Base-by-base conservation (phyloP, 148 eudicot genomes). In the Chenopodium berlandieri region DNA sequence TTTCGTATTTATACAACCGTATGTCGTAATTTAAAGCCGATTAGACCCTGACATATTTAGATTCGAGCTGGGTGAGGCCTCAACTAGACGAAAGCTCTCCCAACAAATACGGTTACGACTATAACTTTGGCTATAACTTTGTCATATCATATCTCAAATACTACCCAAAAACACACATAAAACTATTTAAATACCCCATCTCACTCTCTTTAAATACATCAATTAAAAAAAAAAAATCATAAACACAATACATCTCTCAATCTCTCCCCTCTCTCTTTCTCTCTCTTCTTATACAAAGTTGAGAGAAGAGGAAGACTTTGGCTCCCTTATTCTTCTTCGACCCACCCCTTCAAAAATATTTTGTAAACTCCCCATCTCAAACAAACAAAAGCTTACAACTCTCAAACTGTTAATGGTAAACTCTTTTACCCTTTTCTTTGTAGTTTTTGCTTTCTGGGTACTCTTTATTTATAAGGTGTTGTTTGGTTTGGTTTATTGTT, bases 251-350 rank as follows among this genome's bases (percentile, higher is more conserved):
- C 50, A 34, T 23, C 68, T 73, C 83, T 74, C 78, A 73, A 44
- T 73, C 78, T 48, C 63, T 73, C 71, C 64, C 72, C 74, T 58
- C 6, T 10, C 56, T 25, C 20, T 19, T 66, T 71, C 11, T 80
- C 82, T 62, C 82, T 80, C 66, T 48, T 75, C 77, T 19, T 80
- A 80, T 73, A 27, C 83, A 75, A 81, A 66, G 44, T 40, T 40
- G 44, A 40, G 44, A 40, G 73, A 75, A 75, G 83, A 81, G 79
- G 83, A 81, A 75, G 83, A 81, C 83, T 81, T 81, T 56, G 83
- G 83, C 79, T 81, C 75, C 52, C 63, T 78, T 65, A 46, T 47
- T 78, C 64, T 67, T 66, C 62, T 50, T 79, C 81, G 75, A 79
- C 81, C 34, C 44, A 30, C 37, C 60, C 75, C 77, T 48, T 66